Percentiles rank a stretch among this genome's conserved stretches.
Evolutionary conservation across 202 grass and related monocot species (phyloP).

Genomic region (Bolboschoenoplectus hybrid): DNA sequence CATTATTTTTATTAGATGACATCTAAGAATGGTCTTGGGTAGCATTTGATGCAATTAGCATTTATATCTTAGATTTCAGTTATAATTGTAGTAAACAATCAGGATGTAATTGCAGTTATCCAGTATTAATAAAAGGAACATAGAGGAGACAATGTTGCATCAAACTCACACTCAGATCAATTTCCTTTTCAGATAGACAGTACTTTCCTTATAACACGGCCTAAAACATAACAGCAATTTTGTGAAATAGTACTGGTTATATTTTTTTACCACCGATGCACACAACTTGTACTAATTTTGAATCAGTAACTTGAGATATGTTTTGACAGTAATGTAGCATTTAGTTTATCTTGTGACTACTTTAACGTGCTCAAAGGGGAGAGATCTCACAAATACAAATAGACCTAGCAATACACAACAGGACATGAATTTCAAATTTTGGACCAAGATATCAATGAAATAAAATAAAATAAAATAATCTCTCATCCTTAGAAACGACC

Average conservation of each 20-base stretch:
- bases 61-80: not conserved
- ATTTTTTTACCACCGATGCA: not conserved
- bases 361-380: not conserved
- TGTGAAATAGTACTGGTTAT: not conserved
- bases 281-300: not conserved
- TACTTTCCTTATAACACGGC: not conserved
- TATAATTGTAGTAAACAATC: not conserved
- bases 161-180: not conserved
- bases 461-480: not conserved
- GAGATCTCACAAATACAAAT: not conserved
- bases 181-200: not conserved
- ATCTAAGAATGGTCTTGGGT: not conserved
- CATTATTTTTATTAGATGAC: not conserved
- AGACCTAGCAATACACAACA: conserved; percentile 11
- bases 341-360: not conserved
- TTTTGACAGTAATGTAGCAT: not conserved
- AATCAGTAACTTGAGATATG: not conserved
- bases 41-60: not conserved
- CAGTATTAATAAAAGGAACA: not conserved
- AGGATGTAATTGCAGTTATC: not conserved
- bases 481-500: not conserved
- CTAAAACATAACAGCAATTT: not conserved
- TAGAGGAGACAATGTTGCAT: not conserved
- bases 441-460: not conserved
- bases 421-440: not conserved